phyloP scores from a whole-genome alignment of 2,329 filamentous ascomycete species.

The Sphaerostilbella broomeana region DNA sequence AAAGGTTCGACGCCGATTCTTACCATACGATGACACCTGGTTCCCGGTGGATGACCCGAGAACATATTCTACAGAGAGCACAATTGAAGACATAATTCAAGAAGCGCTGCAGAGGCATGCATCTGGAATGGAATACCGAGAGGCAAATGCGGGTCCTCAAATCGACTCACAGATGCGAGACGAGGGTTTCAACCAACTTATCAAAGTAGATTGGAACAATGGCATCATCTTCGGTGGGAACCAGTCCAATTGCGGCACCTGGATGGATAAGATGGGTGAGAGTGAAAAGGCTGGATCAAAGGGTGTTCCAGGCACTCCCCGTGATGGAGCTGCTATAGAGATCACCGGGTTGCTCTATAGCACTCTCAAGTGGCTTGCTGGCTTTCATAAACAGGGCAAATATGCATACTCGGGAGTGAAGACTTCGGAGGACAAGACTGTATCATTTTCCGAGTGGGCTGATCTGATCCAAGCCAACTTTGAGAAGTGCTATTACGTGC shows the following conservation, averaged over 20 bases:
- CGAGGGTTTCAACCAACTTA: slow-evolving; percentile 85
- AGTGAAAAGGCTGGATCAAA: slow-evolving; percentile 85
- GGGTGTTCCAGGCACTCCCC: slow-evolving; percentile 89
- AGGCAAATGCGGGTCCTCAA: slow-evolving; percentile 83
- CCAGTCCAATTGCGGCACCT: slow-evolving; percentile 92
- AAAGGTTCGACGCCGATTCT: slow-evolving; percentile 74
- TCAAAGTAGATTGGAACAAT: slow-evolving; percentile 82
- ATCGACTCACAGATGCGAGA: slow-evolving; percentile 91
- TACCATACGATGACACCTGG: slow-evolving; percentile 95
- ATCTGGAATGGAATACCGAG: slow-evolving; percentile 80
- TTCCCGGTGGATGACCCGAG: slow-evolving; percentile 74
- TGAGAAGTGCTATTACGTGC: slow-evolving; percentile 87
- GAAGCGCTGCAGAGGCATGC: slow-evolving; percentile 92
- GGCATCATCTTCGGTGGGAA: slow-evolving; percentile 93
- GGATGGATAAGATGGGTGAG: slow-evolving; percentile 99
- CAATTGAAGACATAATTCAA: slow-evolving; percentile 83
- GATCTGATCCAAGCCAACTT: slow-evolving; percentile 75
- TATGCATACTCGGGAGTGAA: slow-evolving; percentile 71
- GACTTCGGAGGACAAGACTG: slow-evolving; percentile 49
- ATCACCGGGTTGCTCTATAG: slow-evolving; percentile 94
- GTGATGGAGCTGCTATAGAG: slow-evolving; percentile 90
- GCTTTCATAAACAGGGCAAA: slow-evolving; percentile 58
- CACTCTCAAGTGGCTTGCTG: slow-evolving; percentile 70
- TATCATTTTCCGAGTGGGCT: slow-evolving; percentile 76
- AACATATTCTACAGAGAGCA: slow-evolving; percentile 79